Evolutionary conservation across 2,329 filamentous ascomycete genomes (phyloP).

Genomic region (Cercospora beticola): DNA sequence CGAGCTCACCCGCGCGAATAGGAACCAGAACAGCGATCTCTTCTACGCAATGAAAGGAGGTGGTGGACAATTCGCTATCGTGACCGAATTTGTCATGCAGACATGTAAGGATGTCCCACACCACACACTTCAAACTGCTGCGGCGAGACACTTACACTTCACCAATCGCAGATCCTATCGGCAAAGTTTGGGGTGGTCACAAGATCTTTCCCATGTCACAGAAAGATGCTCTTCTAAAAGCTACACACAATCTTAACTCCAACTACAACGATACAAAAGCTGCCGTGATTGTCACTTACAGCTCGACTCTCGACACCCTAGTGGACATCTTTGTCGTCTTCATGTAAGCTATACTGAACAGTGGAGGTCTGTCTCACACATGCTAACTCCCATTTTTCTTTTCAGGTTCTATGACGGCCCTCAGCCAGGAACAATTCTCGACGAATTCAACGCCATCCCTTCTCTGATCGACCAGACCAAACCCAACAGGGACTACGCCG

Average conservation of each 20-base stretch:
- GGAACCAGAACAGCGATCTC: constrained; percentile 30
- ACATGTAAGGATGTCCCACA: constrained; percentile 10
- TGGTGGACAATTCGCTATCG: constrained; percentile 33
- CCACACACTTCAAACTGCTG: not conserved
- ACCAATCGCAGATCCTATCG: constrained; percentile 9
- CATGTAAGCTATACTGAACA: constrained; percentile 31
- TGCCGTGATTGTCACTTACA: constrained; percentile 58
- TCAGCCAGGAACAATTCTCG: constrained; percentile 50
- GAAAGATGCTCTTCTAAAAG: constrained; percentile 44
- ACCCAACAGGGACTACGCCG: constrained; percentile 17
- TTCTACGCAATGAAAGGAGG: constrained; percentile 32
- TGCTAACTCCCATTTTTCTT: not conserved
- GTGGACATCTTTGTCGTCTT: constrained; percentile 61
- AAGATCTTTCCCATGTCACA: constrained; percentile 42
- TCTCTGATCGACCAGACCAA: constrained; percentile 22
- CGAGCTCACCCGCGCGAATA: constrained; percentile 28
- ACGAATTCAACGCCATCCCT: constrained; percentile 50
- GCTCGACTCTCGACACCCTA: constrained; percentile 46
- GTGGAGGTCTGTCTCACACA: not conserved
- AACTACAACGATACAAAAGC: constrained; percentile 61
- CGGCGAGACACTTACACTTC: not conserved
- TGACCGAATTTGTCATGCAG: constrained; percentile 42
- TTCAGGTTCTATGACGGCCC: constrained; percentile 51
- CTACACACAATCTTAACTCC: constrained; percentile 52
- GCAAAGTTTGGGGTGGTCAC: constrained; percentile 50